phyloP scores from a whole-genome alignment of 2,329 filamentous ascomycete genomes.

The Monilinia laxa region DNA sequence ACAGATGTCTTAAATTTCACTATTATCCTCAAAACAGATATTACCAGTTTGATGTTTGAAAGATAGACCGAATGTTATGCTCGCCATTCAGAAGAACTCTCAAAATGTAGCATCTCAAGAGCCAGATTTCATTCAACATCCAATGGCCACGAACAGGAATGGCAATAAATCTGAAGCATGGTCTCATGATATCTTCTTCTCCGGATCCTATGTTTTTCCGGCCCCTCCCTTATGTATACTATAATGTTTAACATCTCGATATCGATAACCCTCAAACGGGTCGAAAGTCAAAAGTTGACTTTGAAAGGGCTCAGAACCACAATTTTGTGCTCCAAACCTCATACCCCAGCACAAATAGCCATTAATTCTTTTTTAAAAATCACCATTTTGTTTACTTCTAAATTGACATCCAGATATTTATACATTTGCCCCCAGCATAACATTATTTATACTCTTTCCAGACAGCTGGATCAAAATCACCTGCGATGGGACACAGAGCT shows the following conservation, averaged over 20 bases:
- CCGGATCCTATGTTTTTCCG: no score
- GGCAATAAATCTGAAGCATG: not conserved
- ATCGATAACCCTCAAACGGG: not conserved
- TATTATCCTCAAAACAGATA: not conserved
- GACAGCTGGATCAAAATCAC: not conserved
- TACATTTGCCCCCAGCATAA: no score
- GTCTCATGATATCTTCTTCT: not conserved
- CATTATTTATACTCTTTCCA: no score
- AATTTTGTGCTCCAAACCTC: not conserved
- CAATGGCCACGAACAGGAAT: not conserved
- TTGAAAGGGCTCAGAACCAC: not conserved
- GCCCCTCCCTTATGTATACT: not conserved
- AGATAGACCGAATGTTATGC: not conserved
- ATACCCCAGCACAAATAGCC: not conserved
- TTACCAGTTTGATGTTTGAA: not conserved
- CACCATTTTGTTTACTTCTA: not conserved
- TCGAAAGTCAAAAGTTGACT: not conserved
- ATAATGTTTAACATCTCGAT: not conserved
- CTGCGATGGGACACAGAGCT: not conserved
- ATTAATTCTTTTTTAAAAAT: not conserved
- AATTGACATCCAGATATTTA: no score
- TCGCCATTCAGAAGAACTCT: not conserved
- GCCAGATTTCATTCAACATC: not conserved
- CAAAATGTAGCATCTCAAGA: not conserved
- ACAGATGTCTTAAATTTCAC: not conserved